phyloP scores from a whole-genome alignment of 441 rosid genomes.

The Codiaeum variegatum region DNA sequence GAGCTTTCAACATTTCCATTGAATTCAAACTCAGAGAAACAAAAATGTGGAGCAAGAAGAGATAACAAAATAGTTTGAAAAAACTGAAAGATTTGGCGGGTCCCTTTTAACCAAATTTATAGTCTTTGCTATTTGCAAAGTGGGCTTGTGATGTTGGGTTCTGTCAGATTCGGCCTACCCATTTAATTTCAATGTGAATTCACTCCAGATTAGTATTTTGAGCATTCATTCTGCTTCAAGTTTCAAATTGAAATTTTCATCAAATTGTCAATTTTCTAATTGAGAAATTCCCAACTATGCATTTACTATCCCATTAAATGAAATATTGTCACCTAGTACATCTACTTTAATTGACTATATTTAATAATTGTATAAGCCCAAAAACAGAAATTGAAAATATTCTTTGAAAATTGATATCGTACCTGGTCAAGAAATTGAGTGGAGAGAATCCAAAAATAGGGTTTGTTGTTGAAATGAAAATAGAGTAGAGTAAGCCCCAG shows the following conservation, averaged over 20 bases:
- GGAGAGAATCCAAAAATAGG: not conserved
- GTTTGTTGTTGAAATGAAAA: not conserved
- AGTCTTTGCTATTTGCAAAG: not conserved
- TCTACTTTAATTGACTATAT: too few species aligned
- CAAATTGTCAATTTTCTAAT: too few species aligned
- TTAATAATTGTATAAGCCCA: too few species aligned
- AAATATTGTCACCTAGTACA: too few species aligned
- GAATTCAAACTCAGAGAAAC: not conserved
- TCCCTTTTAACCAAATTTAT: conserved; percentile 6
- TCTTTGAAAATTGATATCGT: not conserved
- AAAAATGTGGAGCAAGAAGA: not conserved
- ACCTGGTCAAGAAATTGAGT: not conserved
- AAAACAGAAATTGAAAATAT: not conserved
- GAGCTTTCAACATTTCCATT: conserved; percentile 3
- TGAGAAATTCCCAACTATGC: too few species aligned
- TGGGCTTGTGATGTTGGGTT: not conserved
- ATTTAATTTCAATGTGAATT: not conserved
- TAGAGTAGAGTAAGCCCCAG: not conserved
- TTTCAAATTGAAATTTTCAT: too few species aligned
- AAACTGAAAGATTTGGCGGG: conserved; percentile 18
- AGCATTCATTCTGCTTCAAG: too few species aligned
- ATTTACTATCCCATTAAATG: too few species aligned
- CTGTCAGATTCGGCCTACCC: not conserved
- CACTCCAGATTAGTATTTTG: too few species aligned
- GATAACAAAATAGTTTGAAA: not conserved